phyloP scores from a whole-genome alignment of 78 protist genomes.

The Guillardia theta region DNA sequence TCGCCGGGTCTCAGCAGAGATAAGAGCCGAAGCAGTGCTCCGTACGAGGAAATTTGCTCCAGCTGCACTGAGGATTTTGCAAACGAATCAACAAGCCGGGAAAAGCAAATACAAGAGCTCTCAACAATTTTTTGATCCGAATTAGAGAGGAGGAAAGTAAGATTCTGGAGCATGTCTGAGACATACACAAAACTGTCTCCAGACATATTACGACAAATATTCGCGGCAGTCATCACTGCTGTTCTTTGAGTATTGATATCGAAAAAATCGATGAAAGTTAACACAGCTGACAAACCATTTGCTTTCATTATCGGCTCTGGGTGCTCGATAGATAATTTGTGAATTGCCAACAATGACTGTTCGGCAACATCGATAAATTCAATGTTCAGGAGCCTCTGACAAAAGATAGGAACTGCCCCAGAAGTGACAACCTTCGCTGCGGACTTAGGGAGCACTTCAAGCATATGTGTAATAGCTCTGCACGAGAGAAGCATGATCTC shows the following conservation, averaged over 20 bases:
- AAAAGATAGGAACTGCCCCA: slow-evolving; percentile 67
- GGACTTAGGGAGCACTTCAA: slow-evolving; percentile 45
- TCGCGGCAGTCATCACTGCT: slow-evolving; percentile 68
- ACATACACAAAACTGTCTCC: slow-evolving; percentile 61
- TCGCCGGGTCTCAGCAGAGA: neutral
- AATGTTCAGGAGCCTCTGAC: slow-evolving; percentile 72
- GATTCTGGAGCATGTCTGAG: slow-evolving; percentile 67
- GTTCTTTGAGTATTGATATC: slow-evolving; percentile 70
- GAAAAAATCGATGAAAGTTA: slow-evolving; percentile 84
- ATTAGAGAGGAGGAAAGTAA: slow-evolving; percentile 54
- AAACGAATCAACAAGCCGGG: slow-evolving; percentile 34
- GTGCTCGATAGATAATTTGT: slow-evolving; percentile 1
- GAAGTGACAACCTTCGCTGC: slow-evolving; percentile 74
- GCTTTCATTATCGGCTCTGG: neutral
- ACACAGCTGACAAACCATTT: slow-evolving; percentile 77
- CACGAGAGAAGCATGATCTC: slow-evolving; percentile 63
- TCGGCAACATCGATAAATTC: slow-evolving; percentile 92
- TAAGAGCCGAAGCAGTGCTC: neutral
- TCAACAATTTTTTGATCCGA: slow-evolving; percentile 69
- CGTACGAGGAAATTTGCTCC: neutral
- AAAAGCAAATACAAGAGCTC: slow-evolving; percentile 46
- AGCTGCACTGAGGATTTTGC: neutral
- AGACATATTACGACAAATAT: slow-evolving; percentile 54
- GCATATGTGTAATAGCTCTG: neutral
- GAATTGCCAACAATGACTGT: slow-evolving; percentile 69